Base-by-base conservation (phyloP, 768 basidiomycete genomes). In the Chalciporus sphaerocephalus region DNA sequence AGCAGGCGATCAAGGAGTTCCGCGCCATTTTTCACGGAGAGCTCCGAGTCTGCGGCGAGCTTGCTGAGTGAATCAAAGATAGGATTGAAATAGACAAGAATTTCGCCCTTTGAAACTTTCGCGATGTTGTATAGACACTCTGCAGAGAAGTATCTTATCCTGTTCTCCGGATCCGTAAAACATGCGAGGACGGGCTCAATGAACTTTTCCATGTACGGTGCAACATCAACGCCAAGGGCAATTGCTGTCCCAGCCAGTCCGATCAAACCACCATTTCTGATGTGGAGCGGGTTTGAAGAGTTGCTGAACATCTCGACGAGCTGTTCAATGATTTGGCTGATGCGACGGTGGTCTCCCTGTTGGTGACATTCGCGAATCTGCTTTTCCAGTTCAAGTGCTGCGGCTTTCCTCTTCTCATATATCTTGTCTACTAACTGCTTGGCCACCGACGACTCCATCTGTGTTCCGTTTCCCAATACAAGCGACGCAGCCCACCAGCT, bases 71-170 rank as follows among this genome's bases (percentile, higher is more conserved):
- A 87, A 67, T 98, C 96, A 57, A 99, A 99, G 44, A 98, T 92
- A 46, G 94, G 92, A 60, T 99, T 99, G 72, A 97, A 99, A 63
- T 94, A 96, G 12, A 97, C 82, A 46, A 99, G 71, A 24, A 98
- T 85, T 66, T 97, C 95, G 30, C 95, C 96, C 58, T 96, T 95
- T 24, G 93, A 95, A 13, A 96, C 94, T 67, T 94, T 92, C 21
- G 89, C 91, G 52, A 99, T 94, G 69, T 99, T 99, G 72, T 99
- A 99, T 52, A 99, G 70, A 60, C 93, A 95, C 64, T 99, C 96
- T 20, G 92, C 94, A 5, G 95, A 95, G 72, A 96, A 97, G 69
- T 98, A 99, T 35, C 92, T 81, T 49, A 98, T 92, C 61, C 92
- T 78, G 68, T 90, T 92, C 73, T 98, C 95, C 2, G 86, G 76